Percentiles rank a stretch among this genome's conserved stretches.
These are phyloP conservation scores for Exophiala mesophila DNA, from an alignment of 2,329 filamentous ascomycete species.

Conservation along the genomic window DNA sequence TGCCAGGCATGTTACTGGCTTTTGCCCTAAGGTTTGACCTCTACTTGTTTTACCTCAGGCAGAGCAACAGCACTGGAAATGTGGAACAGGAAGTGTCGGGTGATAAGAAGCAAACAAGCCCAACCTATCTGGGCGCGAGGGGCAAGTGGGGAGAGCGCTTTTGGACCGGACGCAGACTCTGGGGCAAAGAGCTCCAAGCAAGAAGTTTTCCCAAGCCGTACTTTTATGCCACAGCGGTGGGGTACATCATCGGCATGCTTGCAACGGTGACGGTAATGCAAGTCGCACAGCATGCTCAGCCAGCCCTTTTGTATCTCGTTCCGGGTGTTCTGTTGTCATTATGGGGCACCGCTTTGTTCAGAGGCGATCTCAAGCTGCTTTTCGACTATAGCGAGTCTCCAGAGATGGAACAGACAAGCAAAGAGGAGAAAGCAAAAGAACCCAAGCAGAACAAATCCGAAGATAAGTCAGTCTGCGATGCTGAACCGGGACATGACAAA, in stretches of 20 bases:
- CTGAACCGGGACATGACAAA: background rate
- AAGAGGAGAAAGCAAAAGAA: constrained; percentile 10
- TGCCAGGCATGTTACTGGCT: constrained; percentile 86
- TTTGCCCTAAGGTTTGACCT: constrained; percentile 88
- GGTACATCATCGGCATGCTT: constrained; percentile 74
- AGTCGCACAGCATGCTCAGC: constrained; percentile 75
- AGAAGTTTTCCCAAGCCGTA: constrained; percentile 73
- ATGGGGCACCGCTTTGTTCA: constrained; percentile 66
- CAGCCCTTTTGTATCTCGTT: constrained; percentile 86
- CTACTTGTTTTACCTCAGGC: constrained; percentile 71
- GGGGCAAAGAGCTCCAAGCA: constrained; percentile 34
- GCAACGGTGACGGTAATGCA: constrained; percentile 72
- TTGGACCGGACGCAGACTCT: constrained; percentile 56
- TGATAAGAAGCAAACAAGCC: constrained; percentile 29
- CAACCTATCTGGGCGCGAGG: constrained; percentile 51
- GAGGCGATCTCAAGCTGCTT: constrained; percentile 69
- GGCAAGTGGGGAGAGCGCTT: constrained; percentile 78
- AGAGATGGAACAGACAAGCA: constrained; percentile 39
- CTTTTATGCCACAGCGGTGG: constrained; percentile 70
- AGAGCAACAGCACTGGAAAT: constrained; percentile 44
- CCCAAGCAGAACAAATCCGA: too few relatives aligned
- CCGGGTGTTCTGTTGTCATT: constrained; percentile 72
- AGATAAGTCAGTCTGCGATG: too few relatives aligned
- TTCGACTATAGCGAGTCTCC: constrained; percentile 73
- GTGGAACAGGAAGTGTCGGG: constrained; percentile 20